These are phyloP conservation scores for Corylus heterophylla DNA, from an alignment of 306 rosid genomes.

Conservation along the genomic window DNA sequence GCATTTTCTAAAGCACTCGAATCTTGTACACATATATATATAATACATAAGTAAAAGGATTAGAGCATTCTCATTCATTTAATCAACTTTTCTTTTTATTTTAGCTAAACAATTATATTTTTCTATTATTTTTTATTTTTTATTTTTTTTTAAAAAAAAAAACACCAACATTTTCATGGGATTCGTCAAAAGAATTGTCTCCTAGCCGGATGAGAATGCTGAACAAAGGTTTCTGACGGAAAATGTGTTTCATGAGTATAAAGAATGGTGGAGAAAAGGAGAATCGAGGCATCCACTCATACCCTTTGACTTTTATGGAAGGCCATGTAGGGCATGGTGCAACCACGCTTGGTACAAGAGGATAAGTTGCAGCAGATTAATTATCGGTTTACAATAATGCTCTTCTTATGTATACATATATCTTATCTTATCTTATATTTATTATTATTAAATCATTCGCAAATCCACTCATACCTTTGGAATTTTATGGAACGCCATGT, in stretches of 20 bases:
- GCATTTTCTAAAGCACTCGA: conserved; percentile 29
- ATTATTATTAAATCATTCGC: too few relatives aligned
- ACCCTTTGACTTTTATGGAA: conserved; percentile 8
- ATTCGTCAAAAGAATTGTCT: too few relatives aligned
- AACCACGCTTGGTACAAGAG: background rate
- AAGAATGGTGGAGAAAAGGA: conserved; percentile 14
- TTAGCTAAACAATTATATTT: too few relatives aligned
- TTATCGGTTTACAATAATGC: background rate
- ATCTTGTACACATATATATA: conserved; percentile 13
- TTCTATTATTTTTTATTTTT: too few relatives aligned
- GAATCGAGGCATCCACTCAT: conserved; percentile 35
- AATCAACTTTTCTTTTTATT: too few relatives aligned
- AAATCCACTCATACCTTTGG: conserved; percentile 19
- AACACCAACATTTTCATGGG: too few relatives aligned
- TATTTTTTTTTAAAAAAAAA: too few relatives aligned
- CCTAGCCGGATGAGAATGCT: too few relatives aligned
- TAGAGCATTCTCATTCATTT: background rate
- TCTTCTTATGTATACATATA: too few relatives aligned
- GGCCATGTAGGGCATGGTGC: conserved; percentile 7
- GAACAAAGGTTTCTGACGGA: conserved; percentile 20
- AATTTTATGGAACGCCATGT: conserved; percentile 20
- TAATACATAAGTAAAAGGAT: conserved; percentile 7
- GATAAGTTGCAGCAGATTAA: background rate
- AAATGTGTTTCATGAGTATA: conserved; percentile 30
- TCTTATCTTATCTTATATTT: too few relatives aligned